Percentiles rank a stretch among this genome's conserved stretches.
phyloP scores from a whole-genome alignment of 1,284 basidiomycete genomes.

The Meira miltonrushii region DNA sequence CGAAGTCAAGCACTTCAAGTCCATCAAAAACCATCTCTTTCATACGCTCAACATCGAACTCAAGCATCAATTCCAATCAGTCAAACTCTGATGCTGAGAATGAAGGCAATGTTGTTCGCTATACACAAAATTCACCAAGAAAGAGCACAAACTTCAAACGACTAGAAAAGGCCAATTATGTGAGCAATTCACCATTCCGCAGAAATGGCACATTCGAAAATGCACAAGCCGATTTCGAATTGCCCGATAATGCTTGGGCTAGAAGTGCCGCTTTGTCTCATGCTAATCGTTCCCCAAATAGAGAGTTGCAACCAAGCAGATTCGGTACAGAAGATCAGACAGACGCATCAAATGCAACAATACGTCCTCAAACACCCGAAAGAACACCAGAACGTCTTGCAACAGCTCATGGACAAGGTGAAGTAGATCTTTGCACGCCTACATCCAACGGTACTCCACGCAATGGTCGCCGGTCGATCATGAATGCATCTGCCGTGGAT shows the following conservation, averaged over 20 bases:
- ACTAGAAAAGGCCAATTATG: conserved; percentile 31
- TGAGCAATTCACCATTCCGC: conserved; percentile 61
- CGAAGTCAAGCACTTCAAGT: not conserved
- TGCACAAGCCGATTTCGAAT: conserved; percentile 25
- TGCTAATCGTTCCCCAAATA: conserved; percentile 59
- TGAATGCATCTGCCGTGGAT: conserved; percentile 13
- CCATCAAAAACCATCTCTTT: conserved; percentile 5
- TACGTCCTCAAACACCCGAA: conserved; percentile 11
- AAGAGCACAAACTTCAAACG: conserved; percentile 28
- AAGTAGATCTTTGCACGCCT: conserved; percentile 54
- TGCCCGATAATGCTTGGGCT: conserved; percentile 59
- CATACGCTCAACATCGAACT: not conserved
- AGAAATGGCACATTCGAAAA: conserved; percentile 33
- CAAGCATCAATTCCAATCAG: conserved; percentile 7
- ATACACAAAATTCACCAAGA: conserved; percentile 17
- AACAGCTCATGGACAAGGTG: conserved; percentile 10
- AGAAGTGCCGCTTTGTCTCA: conserved; percentile 62
- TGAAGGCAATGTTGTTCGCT: conserved; percentile 12
- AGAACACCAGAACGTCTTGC: conserved; percentile 3
- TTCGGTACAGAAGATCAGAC: not conserved
- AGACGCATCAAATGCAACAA: conserved; percentile 54
- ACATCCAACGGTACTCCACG: conserved; percentile 61
- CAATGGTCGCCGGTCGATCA: conserved; percentile 62
- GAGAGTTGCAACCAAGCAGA: not conserved
- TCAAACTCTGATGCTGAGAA: conserved; percentile 20